Evolutionary conservation across 495 filamentous ascomycete species (phyloP).

Genomic region (Aspergillus egyptiacus): DNA sequence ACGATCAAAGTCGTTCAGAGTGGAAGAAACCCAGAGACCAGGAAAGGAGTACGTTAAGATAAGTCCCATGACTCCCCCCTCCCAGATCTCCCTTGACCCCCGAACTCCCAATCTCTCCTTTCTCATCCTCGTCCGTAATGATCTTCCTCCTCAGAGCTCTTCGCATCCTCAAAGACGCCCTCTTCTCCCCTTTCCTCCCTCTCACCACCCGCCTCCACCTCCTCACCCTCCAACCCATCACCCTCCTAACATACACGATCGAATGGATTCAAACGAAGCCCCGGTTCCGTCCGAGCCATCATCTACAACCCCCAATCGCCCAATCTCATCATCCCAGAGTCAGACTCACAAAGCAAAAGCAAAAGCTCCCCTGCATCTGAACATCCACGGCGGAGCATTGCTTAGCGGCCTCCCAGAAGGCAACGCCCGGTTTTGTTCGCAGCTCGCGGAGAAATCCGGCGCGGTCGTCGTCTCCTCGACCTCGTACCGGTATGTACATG

Average conservation of each 20-base stretch:
- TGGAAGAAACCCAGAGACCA: too few relatives aligned
- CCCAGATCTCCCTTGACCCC: too few relatives aligned
- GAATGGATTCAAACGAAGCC: constrained; percentile 6
- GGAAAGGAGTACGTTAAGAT: too few relatives aligned
- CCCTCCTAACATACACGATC: constrained; percentile 5
- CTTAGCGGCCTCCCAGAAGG: constrained; percentile 10
- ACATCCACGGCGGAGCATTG: constrained; percentile 13
- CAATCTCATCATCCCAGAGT: not conserved
- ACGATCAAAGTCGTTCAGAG: too few relatives aligned
- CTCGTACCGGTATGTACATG: constrained; percentile 3
- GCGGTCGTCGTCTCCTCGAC: constrained; percentile 11
- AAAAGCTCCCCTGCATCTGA: constrained; percentile 10
- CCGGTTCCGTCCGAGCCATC: constrained; percentile 3
- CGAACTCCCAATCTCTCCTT: too few relatives aligned
- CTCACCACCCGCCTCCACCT: constrained; percentile 4
- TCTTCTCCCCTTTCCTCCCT: constrained; percentile 2
- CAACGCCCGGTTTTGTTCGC: constrained; percentile 6
- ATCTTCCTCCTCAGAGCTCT: constrained; percentile 1
- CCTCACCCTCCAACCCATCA: constrained; percentile 5
- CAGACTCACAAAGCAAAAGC: not conserved
- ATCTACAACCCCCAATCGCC: not conserved
- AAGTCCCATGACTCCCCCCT: too few relatives aligned
- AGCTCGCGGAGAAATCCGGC: constrained; percentile 3
- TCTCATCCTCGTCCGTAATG: too few relatives aligned
- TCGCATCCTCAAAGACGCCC: constrained; percentile 3